Conservation (phyloP, 1,284 basidiomycete genomes). For the Binderoboletus segoi region DNA sequence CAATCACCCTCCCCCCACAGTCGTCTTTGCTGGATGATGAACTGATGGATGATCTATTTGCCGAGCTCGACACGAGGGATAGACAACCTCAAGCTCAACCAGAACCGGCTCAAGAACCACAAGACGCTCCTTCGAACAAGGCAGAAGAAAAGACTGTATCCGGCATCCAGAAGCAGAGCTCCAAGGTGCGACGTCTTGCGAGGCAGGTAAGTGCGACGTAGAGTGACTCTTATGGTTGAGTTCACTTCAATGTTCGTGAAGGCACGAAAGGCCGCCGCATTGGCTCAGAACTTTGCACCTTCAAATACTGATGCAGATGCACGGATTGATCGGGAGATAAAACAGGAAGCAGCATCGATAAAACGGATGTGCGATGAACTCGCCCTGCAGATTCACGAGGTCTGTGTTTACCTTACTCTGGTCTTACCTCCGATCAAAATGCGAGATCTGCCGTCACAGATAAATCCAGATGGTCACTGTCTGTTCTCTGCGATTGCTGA, state of each 20-base stretch:
- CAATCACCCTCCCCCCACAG: slow-evolving; percentile 19
- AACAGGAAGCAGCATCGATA: slow-evolving; percentile 76
- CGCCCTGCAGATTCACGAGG: slow-evolving; percentile 73
- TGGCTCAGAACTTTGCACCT: slow-evolving; percentile 61
- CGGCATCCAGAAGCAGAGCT: slow-evolving; percentile 57
- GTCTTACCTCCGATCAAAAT: slow-evolving; percentile 1
- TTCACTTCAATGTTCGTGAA: slow-evolving; percentile 34
- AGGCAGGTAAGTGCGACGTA: slow-evolving; percentile 60
- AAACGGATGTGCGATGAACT: slow-evolving; percentile 67
- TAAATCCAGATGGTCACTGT: slow-evolving; percentile 94
- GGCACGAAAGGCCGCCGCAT: slow-evolving; percentile 76
- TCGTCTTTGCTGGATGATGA: slow-evolving; percentile 44
- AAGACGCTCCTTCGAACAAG: slow-evolving; percentile 47
- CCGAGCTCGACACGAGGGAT: slow-evolving; percentile 69
- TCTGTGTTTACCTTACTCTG: slow-evolving; percentile 33
- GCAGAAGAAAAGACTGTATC: slow-evolving; percentile 41
- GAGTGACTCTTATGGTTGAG: background rate
- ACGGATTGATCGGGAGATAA: slow-evolving; percentile 67
- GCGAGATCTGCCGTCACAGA: slow-evolving; percentile 46
- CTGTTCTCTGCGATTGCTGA: slow-evolving; percentile 93
- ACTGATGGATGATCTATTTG: slow-evolving; percentile 71
- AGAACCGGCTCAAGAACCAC: slow-evolving; percentile 53
- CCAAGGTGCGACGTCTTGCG: slow-evolving; percentile 75
- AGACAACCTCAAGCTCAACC: slow-evolving; percentile 46
- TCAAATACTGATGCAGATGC: slow-evolving; percentile 67